Base-by-base conservation (phyloP, 176 grass and related monocot genomes). In the Carex kokanica region DNA sequence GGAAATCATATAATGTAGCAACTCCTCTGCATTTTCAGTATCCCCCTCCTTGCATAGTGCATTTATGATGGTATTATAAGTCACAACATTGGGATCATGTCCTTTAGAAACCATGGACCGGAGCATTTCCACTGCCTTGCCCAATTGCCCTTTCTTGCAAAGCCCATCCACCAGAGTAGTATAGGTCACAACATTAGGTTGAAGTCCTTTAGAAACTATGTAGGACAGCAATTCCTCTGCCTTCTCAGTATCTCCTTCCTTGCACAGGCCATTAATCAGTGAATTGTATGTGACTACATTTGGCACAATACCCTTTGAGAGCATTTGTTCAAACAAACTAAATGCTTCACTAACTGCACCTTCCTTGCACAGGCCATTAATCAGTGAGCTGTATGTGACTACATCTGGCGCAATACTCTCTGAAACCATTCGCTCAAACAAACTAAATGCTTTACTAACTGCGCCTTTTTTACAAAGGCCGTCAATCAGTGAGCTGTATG, bases 391-490 rank as follows among this genome's bases (percentile, higher is more conserved):
- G 55, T 86, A 86, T 0, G 63, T 32, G 23, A 63, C 0, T 2
- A 34, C 17, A 52, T 83, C 0, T 27, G 68, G 89, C 6, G 67
- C 68, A 82, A 88, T 89, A 40, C 93, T 91, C 5, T 70, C 31
- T 32, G 21, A 78, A 36, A 73, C 14, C 93, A 96, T 96, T 23
- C 88, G 83, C 6, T 34, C 59, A 5, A 88, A 15, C 62, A 93
- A 74, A 6, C 0, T 7, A 7, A 89, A 66, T 20, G 86, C 93
- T 13, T 83, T 88, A 58, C 71, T 43, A 3, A 84, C 20, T 27
- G 34, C 1, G 0, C 87, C 78, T 7, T 66, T 55, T 36, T 53
- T 87, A 29, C 79, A 83, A 5, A 92, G 52, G 2, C 69, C 87
- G 51, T 87, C 1, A 3, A 89, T 85, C 3, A 92, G 24, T 0